Base-by-base conservation (phyloP, 1,284 basidiomycete species). In the Anthracocystis walkeri region DNA sequence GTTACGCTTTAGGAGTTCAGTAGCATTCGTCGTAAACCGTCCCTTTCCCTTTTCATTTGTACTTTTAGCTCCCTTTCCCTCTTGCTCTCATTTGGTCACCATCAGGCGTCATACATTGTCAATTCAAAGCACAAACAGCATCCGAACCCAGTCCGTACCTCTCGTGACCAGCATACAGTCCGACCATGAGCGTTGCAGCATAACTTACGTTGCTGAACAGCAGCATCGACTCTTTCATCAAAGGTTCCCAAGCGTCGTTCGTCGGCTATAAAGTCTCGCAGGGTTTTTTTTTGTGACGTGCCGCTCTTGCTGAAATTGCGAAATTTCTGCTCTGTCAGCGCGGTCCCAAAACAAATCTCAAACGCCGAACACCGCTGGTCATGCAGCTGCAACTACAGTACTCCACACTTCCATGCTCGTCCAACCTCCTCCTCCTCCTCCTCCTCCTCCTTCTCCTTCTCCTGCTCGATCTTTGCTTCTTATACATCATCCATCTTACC, bases 51-150 rank as follows among this genome's bases (percentile, higher is more conserved):
- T n/a, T 33, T 33, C 38, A 14, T 3, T 45, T 71, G 68, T 71
- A 71, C 68, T 71, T 71, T 58, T 71, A 71, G 62, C 57, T 16
- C n/a, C 10, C 25, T 8, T 20, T 40, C 25, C 12, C 8, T n/a
- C 20, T 38, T 31, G 49, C 21, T n/a, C 21, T 31, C 16, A 38
- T 21, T 23, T 33, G 31, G 31, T 31, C n/a, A 29, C 31, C 27
- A 46, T 25, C 38, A 42, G 10, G 29, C 38, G 38, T 40, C 59
- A n/a, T 14, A 20, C 21, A 7, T 27, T n/a, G 21, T 31, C 50
- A 23, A 40, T 25, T 18, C n/a, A 3, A 7, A 27, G n/a, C 29
- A 27, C 27, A 14, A 38, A 29, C 31, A 16, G 35, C 50, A 52
- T 52, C 35, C n/a, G 38, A 5, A 29, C 3, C 8, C 29, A 29